Evolutionary conservation across 768 basidiomycete species (phyloP).

Genomic region (Boletellus emodensis): DNA sequence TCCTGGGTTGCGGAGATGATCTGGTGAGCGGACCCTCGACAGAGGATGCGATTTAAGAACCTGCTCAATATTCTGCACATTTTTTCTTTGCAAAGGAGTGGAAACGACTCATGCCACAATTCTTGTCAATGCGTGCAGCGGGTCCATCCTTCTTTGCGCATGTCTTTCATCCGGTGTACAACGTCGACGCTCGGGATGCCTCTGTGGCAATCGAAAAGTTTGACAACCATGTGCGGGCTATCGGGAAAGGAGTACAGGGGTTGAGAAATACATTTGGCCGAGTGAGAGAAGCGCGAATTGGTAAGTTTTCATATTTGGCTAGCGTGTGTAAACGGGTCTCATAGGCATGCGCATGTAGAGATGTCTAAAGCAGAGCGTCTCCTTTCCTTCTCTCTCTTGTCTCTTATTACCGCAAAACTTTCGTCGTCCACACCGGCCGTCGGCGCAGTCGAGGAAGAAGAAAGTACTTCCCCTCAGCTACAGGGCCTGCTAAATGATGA

Average conservation of each 20-base stretch:
- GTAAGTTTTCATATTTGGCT: slow-evolving; percentile 34
- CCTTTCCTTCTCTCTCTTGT: slow-evolving; percentile 68
- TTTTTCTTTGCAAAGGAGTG: slow-evolving; percentile 51
- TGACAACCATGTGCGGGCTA: slow-evolving; percentile 58
- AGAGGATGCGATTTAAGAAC: not conserved
- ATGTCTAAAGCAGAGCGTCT: slow-evolving; percentile 75
- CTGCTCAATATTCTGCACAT: slow-evolving; percentile 1
- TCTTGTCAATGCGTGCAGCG: slow-evolving; percentile 58
- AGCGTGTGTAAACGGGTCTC: not conserved
- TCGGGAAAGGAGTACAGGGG: slow-evolving; percentile 65
- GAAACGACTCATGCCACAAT: slow-evolving; percentile 58
- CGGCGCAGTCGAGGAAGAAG: slow-evolving; percentile 49
- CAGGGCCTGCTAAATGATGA: slow-evolving; percentile 63
- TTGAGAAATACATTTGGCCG: slow-evolving; percentile 59
- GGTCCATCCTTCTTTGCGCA: slow-evolving; percentile 74
- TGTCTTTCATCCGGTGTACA: slow-evolving; percentile 83
- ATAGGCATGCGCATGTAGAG: slow-evolving; percentile 39
- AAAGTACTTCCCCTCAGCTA: slow-evolving; percentile 34
- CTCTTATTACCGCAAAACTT: slow-evolving; percentile 69
- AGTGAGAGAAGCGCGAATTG: slow-evolving; percentile 63
- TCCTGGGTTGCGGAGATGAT: slow-evolving; percentile 74
- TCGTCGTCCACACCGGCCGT: slow-evolving; percentile 46
- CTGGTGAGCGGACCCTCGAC: slow-evolving; percentile 44
- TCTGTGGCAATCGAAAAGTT: slow-evolving; percentile 56
- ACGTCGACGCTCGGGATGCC: slow-evolving; percentile 73